Base-by-base conservation (phyloP, 306 rosid genomes). In the Biancaea sappan region DNA sequence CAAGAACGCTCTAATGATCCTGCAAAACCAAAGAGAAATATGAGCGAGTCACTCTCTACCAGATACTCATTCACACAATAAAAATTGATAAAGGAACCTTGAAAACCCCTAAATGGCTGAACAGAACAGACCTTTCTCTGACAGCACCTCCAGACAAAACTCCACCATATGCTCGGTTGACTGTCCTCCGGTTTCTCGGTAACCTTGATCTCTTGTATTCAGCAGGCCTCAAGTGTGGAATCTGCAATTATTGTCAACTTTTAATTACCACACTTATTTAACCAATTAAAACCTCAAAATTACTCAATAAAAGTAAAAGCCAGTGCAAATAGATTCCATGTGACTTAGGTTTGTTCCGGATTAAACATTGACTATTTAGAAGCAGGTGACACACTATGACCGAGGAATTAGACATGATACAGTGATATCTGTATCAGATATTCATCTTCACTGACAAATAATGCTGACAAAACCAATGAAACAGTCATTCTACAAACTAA, bases 121-220 rank as follows among this genome's bases (percentile, higher is more conserved):
- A 53, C 29, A 68, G 29, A 38, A 80, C 90, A 82, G 56, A 90
- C 96, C 96, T 90, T 79, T 90, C 96, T 71, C 93, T 72, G 21
- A 90, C 96, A 72, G 96, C 96, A 38, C 93, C 74, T 52, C 92
- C 91, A 1, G 91, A 90, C 50, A 90, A 72, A 48, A 90, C 93
- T 15, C 96, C 93, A 3, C 96, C 96, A 62, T 90, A 90, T 21
- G 91, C 88, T 7, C 96, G 85, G 71, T 86, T 90, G 25, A 88
- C 89, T 50, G 96, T 90, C 82, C 96, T 88, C 13, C 91, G 79
- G 74, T 90, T 90, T 81, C 96, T 86, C 28, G 92, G 58, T 22
- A 90, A 63, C 78, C 96, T 88, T 14, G 96, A 88, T 65, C 96
- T 80, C 86, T 90, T 90, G 37, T 90, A 90, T 66, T 90, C 91